Base-by-base conservation (phyloP, 2,329 filamentous ascomycete genomes). In the Colletotrichum tabaci region DNA sequence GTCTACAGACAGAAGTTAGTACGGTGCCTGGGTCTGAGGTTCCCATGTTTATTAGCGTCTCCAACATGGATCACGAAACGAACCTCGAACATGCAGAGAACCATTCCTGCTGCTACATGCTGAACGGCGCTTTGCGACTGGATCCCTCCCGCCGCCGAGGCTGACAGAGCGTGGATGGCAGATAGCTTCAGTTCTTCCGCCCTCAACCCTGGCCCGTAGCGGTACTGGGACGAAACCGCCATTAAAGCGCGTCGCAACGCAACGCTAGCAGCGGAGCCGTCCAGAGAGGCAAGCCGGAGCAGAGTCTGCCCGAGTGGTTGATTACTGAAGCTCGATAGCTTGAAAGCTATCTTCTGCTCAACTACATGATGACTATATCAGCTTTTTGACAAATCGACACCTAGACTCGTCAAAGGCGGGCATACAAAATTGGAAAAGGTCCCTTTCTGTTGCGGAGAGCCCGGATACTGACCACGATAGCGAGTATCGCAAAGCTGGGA, bases 61-160 rank as follows among this genome's bases (percentile, higher is more conserved):
- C 2, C 9, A 40, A 6, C 3, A 7, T 15, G 16, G 23, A 1
- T 6, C 21, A 1, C 13, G 8, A 18, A 16, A 67, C 74, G 53
- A 26, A 79, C 78, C 73, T 80, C 79, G 44, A 78, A 79, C 3
- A 75, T 71, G 38, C 76, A 76, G 1, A 80, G 70, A 8, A 79
- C 63, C 78, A 80, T 80, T n/a, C 74, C 77, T 3, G 79, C 73
- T 16, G 78, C 77, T 12, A 79, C 71, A 50, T 80, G 79, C 21
- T 77, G 79, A 21, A 75, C 63, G 13, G 77, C 77, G 26, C 60
- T 73, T 23, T 74, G 73, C 1, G 62, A n/a, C 3, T 65, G 38
- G 4, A 74, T 66, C 4, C 61, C 75, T 38, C 68, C 67, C 9
- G 74, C 67, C 8, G 77, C 73, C 13, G 75, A 76, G 23, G 68